Base-by-base conservation (phyloP, 1,284 basidiomycete genomes). In the Fistulina hepatica region DNA sequence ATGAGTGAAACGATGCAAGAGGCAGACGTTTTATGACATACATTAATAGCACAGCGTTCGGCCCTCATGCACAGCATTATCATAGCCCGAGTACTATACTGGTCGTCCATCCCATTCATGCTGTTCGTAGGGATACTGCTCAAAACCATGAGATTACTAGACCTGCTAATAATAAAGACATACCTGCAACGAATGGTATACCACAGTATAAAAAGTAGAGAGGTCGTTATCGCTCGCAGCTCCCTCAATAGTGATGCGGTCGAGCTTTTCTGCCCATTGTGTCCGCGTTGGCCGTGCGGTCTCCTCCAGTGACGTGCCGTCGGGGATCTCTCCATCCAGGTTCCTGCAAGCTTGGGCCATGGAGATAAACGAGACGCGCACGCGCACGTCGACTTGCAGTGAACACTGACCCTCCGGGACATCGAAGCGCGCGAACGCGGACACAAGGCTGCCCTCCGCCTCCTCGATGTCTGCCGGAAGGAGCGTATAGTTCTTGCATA, bases 361-460 rank as follows among this genome's bases (percentile, higher is more conserved):
- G 1, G 80, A 83, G 43, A 90, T 82, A 51, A 88, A 83, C 8
- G 81, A 86, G 7, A 82, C 78, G 1, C 81, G 83, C 2, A 90
- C 61, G 7, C 81, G 65, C 6, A 84, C 72, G 11, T 73, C 64
- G 22, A 88, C 67, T 2, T 53, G 53, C 11, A 31, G 28, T 8
- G 9, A 10, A 3, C 13, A 8, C 11, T 44, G 36, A 9, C 37
- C 40, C 4, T 26, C 33, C n/a, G 41, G 11, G 2, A 46, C 44
- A 11, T 48, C 51, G 47, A 89, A 82, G 2, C 58, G 53, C 1
- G 65, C 76, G 48, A 74, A 88, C 0, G 64, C 82, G 12, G 73
- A 69, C 4, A 86, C 55, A 11, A 71, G 50, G 0, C 64, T 48
- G 5, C 73, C 73, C 12, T 51, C 48, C 11, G 13, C 28, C 11